These are phyloP conservation scores for Hippophae tibetana DNA, from an alignment of 306 rosid genomes.

Conservation along the genomic window DNA sequence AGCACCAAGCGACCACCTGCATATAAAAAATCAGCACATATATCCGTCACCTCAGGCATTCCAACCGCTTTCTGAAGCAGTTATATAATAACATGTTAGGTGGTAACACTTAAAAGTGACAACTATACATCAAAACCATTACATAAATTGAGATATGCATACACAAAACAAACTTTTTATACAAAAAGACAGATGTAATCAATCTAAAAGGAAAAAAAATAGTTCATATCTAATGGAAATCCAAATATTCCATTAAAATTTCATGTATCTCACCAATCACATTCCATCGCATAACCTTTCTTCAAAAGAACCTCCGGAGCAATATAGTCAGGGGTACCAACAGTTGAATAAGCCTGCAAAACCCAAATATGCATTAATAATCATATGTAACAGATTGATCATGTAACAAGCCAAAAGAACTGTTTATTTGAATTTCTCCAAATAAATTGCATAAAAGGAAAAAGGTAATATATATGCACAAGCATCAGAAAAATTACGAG, in stretches of 20 bases:
- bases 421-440: not conserved
- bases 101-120: too few relatives aligned
- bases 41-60: not conserved
- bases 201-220: too few relatives aligned
- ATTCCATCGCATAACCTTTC: slow-evolving; percentile 97
- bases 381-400: not conserved
- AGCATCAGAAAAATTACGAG: slow-evolving; percentile 46
- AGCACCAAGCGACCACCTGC: slow-evolving; percentile 99
- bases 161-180: too few relatives aligned
- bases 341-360: slow-evolving; percentile 97
- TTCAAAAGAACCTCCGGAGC: slow-evolving; percentile 99
- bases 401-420: not conserved
- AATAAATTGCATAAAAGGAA: not conserved
- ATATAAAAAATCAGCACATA: slow-evolving; percentile 11
- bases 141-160: too few relatives aligned
- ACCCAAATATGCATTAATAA: slow-evolving; percentile 12
- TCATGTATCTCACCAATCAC: slow-evolving; percentile 77
- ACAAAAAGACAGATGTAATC: too few relatives aligned
- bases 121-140: too few relatives aligned
- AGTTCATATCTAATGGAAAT: too few relatives aligned
- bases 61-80: too few relatives aligned
- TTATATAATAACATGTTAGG: too few relatives aligned
- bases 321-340: slow-evolving; percentile 97
- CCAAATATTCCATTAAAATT: too few relatives aligned
- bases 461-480: slow-evolving; percentile 1